Evolutionary conservation across 331 rosid species (phyloP).

Genomic region (Spiraea crenata): DNA sequence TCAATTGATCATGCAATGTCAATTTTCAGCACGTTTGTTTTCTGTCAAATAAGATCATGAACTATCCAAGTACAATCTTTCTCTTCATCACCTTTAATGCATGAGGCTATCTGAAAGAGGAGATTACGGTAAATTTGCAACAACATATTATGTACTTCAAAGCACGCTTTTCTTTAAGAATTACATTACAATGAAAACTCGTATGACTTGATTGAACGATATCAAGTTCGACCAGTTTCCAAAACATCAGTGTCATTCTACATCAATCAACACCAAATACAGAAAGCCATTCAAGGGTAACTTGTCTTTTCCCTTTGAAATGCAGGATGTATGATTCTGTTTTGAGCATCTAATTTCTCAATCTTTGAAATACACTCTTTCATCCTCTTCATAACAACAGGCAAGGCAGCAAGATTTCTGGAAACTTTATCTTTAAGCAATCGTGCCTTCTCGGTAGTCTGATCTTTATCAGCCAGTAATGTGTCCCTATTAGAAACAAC

Average conservation of each 20-base stretch:
- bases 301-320: conserved; percentile 54
- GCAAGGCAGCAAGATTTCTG: conserved; percentile 53
- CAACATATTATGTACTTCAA: conserved; percentile 22
- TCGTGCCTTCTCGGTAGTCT: conserved; percentile 49
- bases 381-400: conserved; percentile 65
- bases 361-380: conserved; percentile 64
- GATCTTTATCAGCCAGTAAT: conserved; percentile 29
- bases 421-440: conserved; percentile 62
- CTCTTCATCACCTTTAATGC: conserved; percentile 5
- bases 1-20: too few relatives aligned
- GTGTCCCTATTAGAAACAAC: conserved; percentile 20
- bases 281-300: conserved; percentile 20
- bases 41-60: background rate
- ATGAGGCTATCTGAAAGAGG: background rate
- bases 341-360: conserved; percentile 62
- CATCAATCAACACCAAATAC: conserved; percentile 11
- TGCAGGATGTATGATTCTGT: conserved; percentile 53
- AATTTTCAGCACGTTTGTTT: too few relatives aligned
- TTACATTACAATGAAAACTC: conserved; percentile 22
- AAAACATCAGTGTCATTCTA: conserved; percentile 9
- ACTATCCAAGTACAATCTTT: background rate
- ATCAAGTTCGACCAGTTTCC: background rate
- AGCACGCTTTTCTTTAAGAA: conserved; percentile 2
- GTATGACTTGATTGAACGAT: background rate
- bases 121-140: background rate